phyloP scores from a whole-genome alignment of 2,329 filamentous ascomycete genomes.

The Cercospora brassicicola region DNA sequence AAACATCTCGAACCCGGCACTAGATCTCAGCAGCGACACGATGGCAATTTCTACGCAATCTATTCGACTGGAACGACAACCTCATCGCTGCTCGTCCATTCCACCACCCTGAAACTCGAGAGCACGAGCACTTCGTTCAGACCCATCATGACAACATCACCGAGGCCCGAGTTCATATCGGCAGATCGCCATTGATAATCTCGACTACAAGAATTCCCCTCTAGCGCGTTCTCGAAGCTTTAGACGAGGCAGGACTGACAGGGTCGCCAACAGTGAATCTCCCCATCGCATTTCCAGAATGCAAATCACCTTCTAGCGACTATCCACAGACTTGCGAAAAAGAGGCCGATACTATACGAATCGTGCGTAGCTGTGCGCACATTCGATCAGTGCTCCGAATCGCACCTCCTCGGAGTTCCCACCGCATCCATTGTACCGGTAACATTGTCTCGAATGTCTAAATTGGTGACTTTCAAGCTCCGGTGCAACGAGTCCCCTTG shows the following conservation, averaged over 20 bases:
- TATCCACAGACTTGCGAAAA: not conserved
- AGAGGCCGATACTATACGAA: not conserved
- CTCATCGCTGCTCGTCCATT: not conserved
- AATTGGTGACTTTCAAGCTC: not conserved
- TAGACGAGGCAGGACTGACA: not conserved
- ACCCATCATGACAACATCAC: not conserved
- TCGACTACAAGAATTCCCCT: not conserved
- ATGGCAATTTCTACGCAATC: not conserved
- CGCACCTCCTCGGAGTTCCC: not conserved
- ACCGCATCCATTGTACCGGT: not conserved
- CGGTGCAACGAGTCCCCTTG: not conserved
- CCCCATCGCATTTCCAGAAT: not conserved
- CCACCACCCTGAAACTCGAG: not conserved
- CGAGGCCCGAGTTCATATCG: not conserved
- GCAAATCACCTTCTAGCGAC: conserved; percentile 4
- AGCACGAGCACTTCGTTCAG: not conserved
- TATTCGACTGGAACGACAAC: not conserved
- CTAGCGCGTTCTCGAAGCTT: not conserved
- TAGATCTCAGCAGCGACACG: not conserved
- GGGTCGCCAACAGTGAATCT: not conserved
- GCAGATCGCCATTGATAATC: not conserved
- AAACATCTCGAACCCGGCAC: not conserved
- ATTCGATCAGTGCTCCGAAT: not conserved
- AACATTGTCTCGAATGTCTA: not conserved
- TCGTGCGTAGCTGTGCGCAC: not conserved